Evolutionary conservation across 768 basidiomycete genomes (phyloP).

Genomic region (Russula dissimulans): DNA sequence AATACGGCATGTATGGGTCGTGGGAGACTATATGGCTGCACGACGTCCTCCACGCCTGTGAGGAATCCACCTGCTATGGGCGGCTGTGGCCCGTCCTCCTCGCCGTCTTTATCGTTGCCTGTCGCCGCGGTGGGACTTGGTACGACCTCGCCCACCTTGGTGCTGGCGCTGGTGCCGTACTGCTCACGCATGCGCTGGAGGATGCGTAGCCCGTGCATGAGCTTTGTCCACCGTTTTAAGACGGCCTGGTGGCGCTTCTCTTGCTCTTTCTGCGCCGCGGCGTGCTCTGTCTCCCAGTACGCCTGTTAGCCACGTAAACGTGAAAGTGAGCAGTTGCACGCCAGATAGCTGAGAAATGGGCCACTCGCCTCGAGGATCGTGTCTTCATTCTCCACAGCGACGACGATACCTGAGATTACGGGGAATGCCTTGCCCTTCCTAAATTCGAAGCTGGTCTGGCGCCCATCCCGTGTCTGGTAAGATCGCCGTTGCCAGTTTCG

Average conservation of each 20-base stretch:
- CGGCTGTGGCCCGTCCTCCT: neutral
- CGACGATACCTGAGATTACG: slow-evolving; percentile 75
- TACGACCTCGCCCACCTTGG: neutral
- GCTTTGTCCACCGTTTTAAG: slow-evolving; percentile 79
- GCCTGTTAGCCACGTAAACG: slow-evolving; percentile 41
- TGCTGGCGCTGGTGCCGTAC: slow-evolving; percentile 36
- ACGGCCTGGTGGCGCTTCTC: slow-evolving; percentile 70
- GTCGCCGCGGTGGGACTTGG: neutral
- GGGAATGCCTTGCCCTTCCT: slow-evolving; percentile 85
- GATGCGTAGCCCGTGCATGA: slow-evolving; percentile 84
- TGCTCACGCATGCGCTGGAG: slow-evolving; percentile 74
- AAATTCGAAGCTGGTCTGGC: slow-evolving; percentile 92
- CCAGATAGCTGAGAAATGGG: neutral
- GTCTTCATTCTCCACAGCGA: slow-evolving; percentile 72
- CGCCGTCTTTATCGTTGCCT: neutral
- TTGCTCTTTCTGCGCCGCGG: slow-evolving; percentile 67
- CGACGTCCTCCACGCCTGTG: slow-evolving; percentile 60
- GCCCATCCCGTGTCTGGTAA: neutral
- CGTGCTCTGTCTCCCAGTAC: slow-evolving; percentile 72
- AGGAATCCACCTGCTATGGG: slow-evolving; percentile 39
- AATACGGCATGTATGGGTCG: slow-evolving; percentile 35
- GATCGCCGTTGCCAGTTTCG: neutral
- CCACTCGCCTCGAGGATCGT: slow-evolving; percentile 58
- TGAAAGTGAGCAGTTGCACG: neutral
- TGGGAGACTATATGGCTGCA: slow-evolving; percentile 63